Conservation (phyloP, 148 eudicot genomes). For the Amaranthus palmeri region DNA sequence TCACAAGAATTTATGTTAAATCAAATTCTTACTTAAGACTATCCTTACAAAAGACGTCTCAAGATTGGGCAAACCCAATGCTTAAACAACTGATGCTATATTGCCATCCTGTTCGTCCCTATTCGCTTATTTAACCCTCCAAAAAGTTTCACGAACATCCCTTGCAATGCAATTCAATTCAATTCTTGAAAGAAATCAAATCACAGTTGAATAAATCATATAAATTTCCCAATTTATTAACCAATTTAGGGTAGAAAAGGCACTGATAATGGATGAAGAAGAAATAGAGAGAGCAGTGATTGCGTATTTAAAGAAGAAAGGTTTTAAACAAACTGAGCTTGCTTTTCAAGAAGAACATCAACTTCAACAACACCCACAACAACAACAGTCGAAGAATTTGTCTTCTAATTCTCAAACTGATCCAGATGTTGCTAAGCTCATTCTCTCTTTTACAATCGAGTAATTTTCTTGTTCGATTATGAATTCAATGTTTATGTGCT, state of each 20-base stretch:
- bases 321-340: constrained; percentile 73
- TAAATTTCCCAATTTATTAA: background rate
- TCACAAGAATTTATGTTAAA: no score
- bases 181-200: background rate
- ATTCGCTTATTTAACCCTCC: no score
- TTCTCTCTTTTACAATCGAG: constrained; percentile 56
- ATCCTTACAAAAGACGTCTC: no score
- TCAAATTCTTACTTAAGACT: no score
- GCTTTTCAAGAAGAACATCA: constrained; percentile 76
- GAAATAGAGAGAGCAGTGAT: constrained; percentile 75
- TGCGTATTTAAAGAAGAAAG: constrained; percentile 80
- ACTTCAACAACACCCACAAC: constrained; percentile 24
- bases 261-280: constrained; percentile 58
- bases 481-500: background rate
- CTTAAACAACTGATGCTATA: no score
- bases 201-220: background rate
- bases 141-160: no score
- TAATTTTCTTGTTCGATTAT: constrained; percentile 18
- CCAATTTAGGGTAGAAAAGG: background rate
- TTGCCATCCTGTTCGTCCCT: no score
- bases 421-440: constrained; percentile 59
- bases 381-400: constrained; percentile 32
- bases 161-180: background rate
- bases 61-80: no score
- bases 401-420: constrained; percentile 53